phyloP scores from a whole-genome alignment of 2,329 filamentous ascomycete genomes.

The Nothophoma quercina region DNA sequence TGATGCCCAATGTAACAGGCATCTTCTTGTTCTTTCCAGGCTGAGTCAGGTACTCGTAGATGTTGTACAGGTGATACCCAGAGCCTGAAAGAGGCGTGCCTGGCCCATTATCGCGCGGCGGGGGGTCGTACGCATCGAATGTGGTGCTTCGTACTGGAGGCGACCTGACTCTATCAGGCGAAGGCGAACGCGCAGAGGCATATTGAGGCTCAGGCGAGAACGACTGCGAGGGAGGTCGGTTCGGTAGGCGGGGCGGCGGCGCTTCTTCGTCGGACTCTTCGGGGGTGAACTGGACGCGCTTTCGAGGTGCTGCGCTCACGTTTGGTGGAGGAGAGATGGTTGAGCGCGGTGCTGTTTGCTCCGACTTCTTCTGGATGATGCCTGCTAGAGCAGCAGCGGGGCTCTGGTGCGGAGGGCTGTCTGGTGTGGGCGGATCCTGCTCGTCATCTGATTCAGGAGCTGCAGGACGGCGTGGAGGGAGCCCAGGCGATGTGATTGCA shows the following conservation, averaged over 20 bases:
- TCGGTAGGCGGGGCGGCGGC: conserved; percentile 67
- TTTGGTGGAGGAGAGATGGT: conserved; percentile 61
- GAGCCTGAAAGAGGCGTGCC: conserved; percentile 65
- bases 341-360: conserved; percentile 41
- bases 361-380: conserved; percentile 59
- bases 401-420: conserved; percentile 57
- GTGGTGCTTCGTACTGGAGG: conserved; percentile 50
- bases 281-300: conserved; percentile 65
- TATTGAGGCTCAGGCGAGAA: conserved; percentile 58
- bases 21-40: conserved; percentile 98
- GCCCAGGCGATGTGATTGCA: conserved; percentile 55
- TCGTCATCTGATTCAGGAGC: conserved; percentile 56
- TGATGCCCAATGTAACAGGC: conserved; percentile 96
- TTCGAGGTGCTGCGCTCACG: conserved; percentile 53
- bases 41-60: conserved; percentile 96
- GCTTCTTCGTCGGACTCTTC: conserved; percentile 72
- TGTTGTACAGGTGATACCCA: conserved; percentile 93
- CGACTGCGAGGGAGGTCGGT: conserved; percentile 65
- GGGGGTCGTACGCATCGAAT: conserved; percentile 53
- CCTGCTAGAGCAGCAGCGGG: conserved; percentile 66
- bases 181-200: conserved; percentile 51
- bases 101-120: conserved; percentile 49
- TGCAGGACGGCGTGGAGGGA: conserved; percentile 51
- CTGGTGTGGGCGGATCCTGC: conserved; percentile 52
- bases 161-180: conserved; percentile 38